Percentiles rank a stretch among this genome's conserved stretches.
Conservation (phyloP, 257 asterid genomes). For the Mentha longifolia region DNA sequence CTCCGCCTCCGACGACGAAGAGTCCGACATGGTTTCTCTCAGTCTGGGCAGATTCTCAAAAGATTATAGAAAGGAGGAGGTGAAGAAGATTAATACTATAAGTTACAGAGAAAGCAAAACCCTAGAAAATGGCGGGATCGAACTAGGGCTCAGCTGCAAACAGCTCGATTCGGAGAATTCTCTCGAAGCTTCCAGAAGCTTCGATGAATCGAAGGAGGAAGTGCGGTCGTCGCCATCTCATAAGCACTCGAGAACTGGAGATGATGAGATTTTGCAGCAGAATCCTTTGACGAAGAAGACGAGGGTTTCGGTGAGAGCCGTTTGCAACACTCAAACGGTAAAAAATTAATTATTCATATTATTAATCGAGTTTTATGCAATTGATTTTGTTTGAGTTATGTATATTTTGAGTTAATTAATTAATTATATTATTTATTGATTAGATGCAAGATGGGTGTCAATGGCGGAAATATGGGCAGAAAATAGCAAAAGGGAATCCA, state of each 20-base stretch:
- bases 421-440: neutral
- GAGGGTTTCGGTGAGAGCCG: conserved; percentile 59
- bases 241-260: conserved; percentile 40
- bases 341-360: neutral
- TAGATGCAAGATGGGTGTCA: conserved; percentile 68
- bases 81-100: neutral
- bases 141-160: conserved; percentile 44
- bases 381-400: neutral
- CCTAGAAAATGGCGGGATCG: conserved; percentile 36
- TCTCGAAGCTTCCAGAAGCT: conserved; percentile 14
- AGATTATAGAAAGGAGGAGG: conserved; percentile 21
- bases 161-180: conserved; percentile 7
- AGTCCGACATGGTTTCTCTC: conserved; percentile 47
- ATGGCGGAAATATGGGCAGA: conserved; percentile 71
- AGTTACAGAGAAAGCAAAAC: neutral
- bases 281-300: conserved; percentile 48
- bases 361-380: neutral
- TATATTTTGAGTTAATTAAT: too few species aligned
- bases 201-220: conserved; percentile 40
- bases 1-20: conserved; percentile 14
- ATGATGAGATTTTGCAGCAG: conserved; percentile 41
- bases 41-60: conserved; percentile 47
- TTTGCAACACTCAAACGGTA: conserved; percentile 57
- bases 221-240: conserved; percentile 6
- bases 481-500: conserved; percentile 59